A percentile compares a stretch with the other conserved stretches of the same genome.
phyloP scores from a whole-genome alignment of 768 basidiomycete genomes.

The Phaeotremella fagi region DNA sequence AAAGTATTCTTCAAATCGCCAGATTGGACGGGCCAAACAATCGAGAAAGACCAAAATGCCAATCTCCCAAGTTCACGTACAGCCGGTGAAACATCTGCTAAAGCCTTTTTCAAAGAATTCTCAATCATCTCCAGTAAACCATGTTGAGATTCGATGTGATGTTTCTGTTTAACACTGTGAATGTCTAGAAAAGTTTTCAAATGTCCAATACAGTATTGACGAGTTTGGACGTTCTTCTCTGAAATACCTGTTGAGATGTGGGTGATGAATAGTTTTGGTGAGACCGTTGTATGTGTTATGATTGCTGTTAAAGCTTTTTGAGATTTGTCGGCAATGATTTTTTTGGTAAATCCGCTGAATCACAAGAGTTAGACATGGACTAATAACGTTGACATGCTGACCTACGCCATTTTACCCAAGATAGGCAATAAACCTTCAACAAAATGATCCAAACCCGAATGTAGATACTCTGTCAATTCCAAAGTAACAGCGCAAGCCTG shows the following conservation, averaged over 20 bases:
- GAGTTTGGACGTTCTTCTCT: slow-evolving; percentile 75
- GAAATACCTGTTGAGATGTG: slow-evolving; percentile 64
- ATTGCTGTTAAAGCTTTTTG: slow-evolving; percentile 67
- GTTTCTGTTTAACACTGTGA: slow-evolving; percentile 63
- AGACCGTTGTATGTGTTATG: slow-evolving; percentile 64
- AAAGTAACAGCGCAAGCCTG: slow-evolving; percentile 72
- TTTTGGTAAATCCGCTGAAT: slow-evolving; percentile 75
- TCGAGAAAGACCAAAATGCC: slow-evolving; percentile 74
- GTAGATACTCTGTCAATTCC: slow-evolving; percentile 67
- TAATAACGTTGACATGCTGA: not conserved
- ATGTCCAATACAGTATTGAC: slow-evolving; percentile 65
- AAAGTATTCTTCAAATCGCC: slow-evolving; percentile 60
- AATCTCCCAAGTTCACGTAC: slow-evolving; percentile 69
- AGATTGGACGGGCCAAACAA: slow-evolving; percentile 71
- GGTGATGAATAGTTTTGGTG: slow-evolving; percentile 64
- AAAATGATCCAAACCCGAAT: slow-evolving; percentile 67
- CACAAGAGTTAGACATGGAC: not conserved
- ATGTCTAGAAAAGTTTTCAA: slow-evolving; percentile 68
- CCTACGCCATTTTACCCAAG: slow-evolving; percentile 69
- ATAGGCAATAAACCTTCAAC: slow-evolving; percentile 71
- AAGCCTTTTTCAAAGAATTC: slow-evolving; percentile 64
- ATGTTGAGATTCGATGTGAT: slow-evolving; percentile 58
- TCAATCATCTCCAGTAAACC: slow-evolving; percentile 70
- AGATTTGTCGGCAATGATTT: slow-evolving; percentile 78
- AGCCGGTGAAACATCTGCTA: slow-evolving; percentile 72